A percentile compares a stretch with the other conserved stretches of the same genome.
Conservation (phyloP, 768 basidiomycete species). For the Porpolomopsis calyptriformis region DNA sequence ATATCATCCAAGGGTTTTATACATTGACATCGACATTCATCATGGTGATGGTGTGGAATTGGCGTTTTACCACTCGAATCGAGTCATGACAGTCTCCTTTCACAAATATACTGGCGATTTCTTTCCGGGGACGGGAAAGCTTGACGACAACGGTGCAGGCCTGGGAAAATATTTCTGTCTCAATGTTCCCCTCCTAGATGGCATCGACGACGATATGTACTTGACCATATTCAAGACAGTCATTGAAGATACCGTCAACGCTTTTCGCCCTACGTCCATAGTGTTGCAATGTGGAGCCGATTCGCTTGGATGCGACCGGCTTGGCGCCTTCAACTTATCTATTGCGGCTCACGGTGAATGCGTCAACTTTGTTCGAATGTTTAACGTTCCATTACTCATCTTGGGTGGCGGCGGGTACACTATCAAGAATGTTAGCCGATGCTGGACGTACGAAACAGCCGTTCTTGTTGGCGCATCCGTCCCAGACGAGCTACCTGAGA, state of each 20-base stretch:
- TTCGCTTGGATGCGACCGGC: slow-evolving; percentile 85
- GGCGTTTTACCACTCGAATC: slow-evolving; percentile 94
- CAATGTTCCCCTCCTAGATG: slow-evolving; percentile 92
- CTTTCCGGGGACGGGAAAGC: slow-evolving; percentile 94
- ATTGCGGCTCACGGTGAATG: slow-evolving; percentile 98
- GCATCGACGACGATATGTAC: slow-evolving; percentile 97
- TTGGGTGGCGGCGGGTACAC: slow-evolving; percentile 96
- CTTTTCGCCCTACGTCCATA: slow-evolving; percentile 39
- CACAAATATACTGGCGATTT: slow-evolving; percentile 99
- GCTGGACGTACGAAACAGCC: slow-evolving; percentile 97
- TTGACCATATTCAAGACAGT: slow-evolving; percentile 80
- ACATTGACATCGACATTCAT: slow-evolving; percentile 99
- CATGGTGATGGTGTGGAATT: slow-evolving; percentile 98
- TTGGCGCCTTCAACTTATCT: slow-evolving; percentile 95
- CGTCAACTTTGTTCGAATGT: slow-evolving; percentile 91
- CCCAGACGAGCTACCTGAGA: slow-evolving; percentile 78
- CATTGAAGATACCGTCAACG: slow-evolving; percentile 50
- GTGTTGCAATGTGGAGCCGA: slow-evolving; percentile 80
- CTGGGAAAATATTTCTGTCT: slow-evolving; percentile 89
- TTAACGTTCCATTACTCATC: slow-evolving; percentile 82
- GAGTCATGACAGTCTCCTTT: slow-evolving; percentile 98
- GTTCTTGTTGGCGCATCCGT: slow-evolving; percentile 78
- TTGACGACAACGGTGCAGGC: slow-evolving; percentile 85
- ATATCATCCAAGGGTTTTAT: slow-evolving; percentile 86
- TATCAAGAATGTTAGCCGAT: slow-evolving; percentile 94